Base-by-base conservation (phyloP, 441 rosid species). In the Isatis lusitanica region DNA sequence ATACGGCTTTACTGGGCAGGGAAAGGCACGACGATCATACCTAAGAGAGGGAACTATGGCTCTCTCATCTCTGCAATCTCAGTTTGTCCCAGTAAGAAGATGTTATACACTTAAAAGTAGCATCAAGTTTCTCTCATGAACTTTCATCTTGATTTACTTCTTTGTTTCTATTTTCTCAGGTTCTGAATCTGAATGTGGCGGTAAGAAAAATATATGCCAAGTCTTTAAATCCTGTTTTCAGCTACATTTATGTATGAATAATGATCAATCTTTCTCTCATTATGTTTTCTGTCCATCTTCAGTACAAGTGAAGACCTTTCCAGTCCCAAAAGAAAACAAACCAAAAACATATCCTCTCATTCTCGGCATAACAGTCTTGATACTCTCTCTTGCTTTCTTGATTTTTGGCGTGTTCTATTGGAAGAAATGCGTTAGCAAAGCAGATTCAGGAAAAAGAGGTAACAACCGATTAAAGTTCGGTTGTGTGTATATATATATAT, bases 11-110 rank as follows among this genome's bases (percentile, higher is more conserved):
- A 53, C 13, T 86, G 86, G 84, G 80, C 76, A 1, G 89, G 91
- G 17, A 83, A 80, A 85, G 91, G 89, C 66, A 81, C 91, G 2
- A 81, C 85, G 6, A 15, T 68, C 26, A 77, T 83, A 57, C 91
- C 91, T 3, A 2, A 1, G 1, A 73, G 82, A 67, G 85, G 89
- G 38, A 50, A 63, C 55, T 85, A 85, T 52, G 92, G 89, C 53
- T 81, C 88, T 63, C 72, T 84, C 33, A 78, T 87, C 43, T 87
- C 88, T 17, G 86, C 87, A 39, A 84, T 86, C 38, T 79, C 88
- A 24, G 68, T 81, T 12, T 71, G 80, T 51, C 80, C 72, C 1
- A 76, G 80, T 71, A 42, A 42, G 76, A 58, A 33, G 17, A 31
- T 60, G 0, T 4, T 63, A 0, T 33, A 4, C 18, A 12, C 3